phyloP scores from a whole-genome alignment of 2,329 filamentous ascomycete genomes.

The Teratosphaeria zuluensis region DNA sequence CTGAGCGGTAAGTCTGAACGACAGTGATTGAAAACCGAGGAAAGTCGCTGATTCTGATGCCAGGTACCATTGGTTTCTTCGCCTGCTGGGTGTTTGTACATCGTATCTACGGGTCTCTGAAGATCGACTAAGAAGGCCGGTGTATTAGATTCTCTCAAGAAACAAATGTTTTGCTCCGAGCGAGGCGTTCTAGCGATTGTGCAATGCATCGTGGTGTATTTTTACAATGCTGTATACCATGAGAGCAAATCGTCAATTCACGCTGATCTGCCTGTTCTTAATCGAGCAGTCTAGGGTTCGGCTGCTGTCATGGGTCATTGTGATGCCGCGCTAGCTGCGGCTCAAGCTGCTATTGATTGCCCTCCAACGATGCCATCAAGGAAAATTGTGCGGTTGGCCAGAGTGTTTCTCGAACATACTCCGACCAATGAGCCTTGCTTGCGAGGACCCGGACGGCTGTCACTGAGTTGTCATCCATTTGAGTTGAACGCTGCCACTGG shows the following conservation, averaged over 20 bases:
- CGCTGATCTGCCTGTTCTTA: not conserved
- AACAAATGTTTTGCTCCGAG: not conserved
- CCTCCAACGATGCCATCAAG: not conserved
- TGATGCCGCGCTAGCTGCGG: not conserved
- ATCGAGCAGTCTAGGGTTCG: not conserved
- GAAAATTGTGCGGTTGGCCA: not conserved
- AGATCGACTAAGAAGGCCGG: constrained; percentile 62
- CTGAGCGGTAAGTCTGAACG: constrained; percentile 66
- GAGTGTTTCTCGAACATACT: not conserved
- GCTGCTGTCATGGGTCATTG: not conserved
- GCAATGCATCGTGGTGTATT: not conserved
- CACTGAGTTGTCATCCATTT: not conserved
- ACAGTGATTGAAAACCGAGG: not conserved
- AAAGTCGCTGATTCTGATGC: constrained; percentile 1
- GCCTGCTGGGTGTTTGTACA: constrained; percentile 89
- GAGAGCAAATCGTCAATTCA: not conserved
- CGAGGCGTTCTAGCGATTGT: not conserved
- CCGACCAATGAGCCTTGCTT: not conserved
- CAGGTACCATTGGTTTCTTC: constrained; percentile 92
- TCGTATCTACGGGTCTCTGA: constrained; percentile 95
- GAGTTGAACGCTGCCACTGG: not conserved
- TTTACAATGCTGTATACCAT: not conserved
- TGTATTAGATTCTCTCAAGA: not conserved
- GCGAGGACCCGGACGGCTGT: not conserved
- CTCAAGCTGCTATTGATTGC: not conserved